A percentile compares a stretch with the other conserved stretches of the same genome.
These are phyloP conservation scores for Starmerella etchellsii DNA, from an alignment of 805 yeast species.

Conservation along the genomic window DNA sequence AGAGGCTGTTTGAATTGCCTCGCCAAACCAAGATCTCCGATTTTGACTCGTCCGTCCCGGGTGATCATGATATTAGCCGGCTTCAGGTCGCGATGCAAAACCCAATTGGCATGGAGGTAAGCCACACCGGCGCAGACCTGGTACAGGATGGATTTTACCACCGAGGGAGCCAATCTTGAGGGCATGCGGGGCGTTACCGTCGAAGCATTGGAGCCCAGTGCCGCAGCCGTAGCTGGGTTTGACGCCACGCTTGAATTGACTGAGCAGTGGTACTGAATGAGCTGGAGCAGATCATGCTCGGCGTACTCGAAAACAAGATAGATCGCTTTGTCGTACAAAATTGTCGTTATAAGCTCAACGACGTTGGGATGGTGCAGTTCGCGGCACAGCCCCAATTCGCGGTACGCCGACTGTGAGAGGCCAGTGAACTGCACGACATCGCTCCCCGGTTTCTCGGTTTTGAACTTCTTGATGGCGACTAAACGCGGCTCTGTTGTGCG, in stretches of 20 bases:
- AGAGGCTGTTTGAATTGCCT: conserved; percentile 75
- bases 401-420: conserved; percentile 85
- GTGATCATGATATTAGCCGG: conserved; percentile 98
- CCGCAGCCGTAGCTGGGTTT: background rate
- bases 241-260: conserved; percentile 34
- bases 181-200: background rate
- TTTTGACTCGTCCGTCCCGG: conserved; percentile 76
- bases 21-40: conserved; percentile 90
- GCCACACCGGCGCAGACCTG: conserved; percentile 87
- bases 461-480: conserved; percentile 84
- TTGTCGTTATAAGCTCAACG: conserved; percentile 66
- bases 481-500: background rate
- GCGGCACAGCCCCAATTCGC: conserved; percentile 91
- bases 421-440: conserved; percentile 76
- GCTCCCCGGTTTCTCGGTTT: conserved; percentile 83
- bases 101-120: conserved; percentile 90
- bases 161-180: conserved; percentile 46
- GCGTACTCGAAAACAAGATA: conserved; percentile 95
- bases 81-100: conserved; percentile 85
- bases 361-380: conserved; percentile 73
- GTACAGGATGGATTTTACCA: conserved; percentile 77
- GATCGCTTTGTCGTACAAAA: conserved; percentile 75
- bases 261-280: conserved; percentile 68
- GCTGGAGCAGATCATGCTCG: conserved; percentile 88
- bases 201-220: background rate